phyloP scores from a whole-genome alignment of 805 yeast species.

The Barnettozyma californica region DNA sequence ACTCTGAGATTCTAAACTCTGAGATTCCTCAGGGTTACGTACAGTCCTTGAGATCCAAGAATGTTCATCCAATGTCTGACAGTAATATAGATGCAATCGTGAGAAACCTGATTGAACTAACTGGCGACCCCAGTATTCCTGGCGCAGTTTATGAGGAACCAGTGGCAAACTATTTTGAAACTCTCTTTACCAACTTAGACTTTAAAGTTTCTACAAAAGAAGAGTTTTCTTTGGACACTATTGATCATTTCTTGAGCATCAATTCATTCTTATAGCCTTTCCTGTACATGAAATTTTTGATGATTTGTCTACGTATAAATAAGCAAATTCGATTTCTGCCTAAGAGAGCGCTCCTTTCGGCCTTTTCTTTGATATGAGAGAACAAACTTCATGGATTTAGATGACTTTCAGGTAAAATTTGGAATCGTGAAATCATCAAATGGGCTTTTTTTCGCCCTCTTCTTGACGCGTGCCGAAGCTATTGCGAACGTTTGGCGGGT shows the following conservation, averaged over 20 bases:
- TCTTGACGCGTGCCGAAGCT: too few relatives aligned
- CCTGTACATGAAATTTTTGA: neutral
- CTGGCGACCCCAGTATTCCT: conserved; percentile 8
- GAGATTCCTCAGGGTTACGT: neutral
- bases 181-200: conserved; percentile 1
- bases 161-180: conserved; percentile 6
- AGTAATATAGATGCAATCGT: conserved; percentile 1
- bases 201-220: neutral
- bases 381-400: too few relatives aligned
- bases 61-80: neutral
- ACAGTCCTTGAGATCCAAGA: neutral
- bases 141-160: conserved; percentile 8
- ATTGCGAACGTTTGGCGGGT: too few relatives aligned
- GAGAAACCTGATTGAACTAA: conserved; percentile 6
- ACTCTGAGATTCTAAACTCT: neutral
- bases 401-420: too few relatives aligned
- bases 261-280: neutral
- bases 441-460: too few relatives aligned
- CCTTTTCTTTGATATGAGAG: too few relatives aligned
- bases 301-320: too few relatives aligned
- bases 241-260: conserved; percentile 6
- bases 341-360: too few relatives aligned
- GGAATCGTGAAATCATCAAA: too few relatives aligned
- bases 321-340: too few relatives aligned
- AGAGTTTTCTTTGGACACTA: conserved; percentile 5